These are phyloP conservation scores for Carpinus fangiana DNA, from an alignment of 306 rosid genomes.

Conservation along the genomic window DNA sequence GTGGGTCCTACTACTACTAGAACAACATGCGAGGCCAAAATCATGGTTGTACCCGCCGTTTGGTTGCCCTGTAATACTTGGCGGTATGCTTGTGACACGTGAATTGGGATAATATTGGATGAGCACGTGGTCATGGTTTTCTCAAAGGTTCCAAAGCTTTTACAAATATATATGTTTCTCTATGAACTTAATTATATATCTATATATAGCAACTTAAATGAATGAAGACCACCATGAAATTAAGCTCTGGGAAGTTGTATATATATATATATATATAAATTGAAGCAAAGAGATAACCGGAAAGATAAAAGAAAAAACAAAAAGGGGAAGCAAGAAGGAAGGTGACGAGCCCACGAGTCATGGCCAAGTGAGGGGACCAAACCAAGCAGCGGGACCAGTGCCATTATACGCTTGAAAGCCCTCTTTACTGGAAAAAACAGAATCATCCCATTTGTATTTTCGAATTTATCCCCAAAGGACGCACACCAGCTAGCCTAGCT, in stretches of 20 bases:
- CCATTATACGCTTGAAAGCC: constrained; percentile 1
- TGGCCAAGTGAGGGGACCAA: not conserved
- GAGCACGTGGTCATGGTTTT: not conserved
- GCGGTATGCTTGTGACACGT: not conserved
- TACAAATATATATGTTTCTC: no score
- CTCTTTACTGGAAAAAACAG: not conserved
- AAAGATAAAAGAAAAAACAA: no score
- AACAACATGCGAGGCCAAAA: not conserved
- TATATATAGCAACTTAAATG: no score
- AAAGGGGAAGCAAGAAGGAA: not conserved
- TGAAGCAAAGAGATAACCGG: not conserved
- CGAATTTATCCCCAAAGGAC: no score
- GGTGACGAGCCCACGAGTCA: not conserved
- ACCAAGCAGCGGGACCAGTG: constrained; percentile 16
- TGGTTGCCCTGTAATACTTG: not conserved
- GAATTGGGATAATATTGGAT: constrained; percentile 4
- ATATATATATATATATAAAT: no score
- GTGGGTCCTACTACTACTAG: not conserved
- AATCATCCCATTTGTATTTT: not conserved
- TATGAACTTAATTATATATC: no score
- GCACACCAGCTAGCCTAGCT: no score
- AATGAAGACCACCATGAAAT: not conserved
- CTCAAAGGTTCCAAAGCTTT: not conserved
- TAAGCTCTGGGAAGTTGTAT: not conserved
- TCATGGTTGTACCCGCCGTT: constrained; percentile 4